Base-by-base conservation (phyloP, 2,329 filamentous ascomycete genomes). In the Ascochyta lentis region DNA sequence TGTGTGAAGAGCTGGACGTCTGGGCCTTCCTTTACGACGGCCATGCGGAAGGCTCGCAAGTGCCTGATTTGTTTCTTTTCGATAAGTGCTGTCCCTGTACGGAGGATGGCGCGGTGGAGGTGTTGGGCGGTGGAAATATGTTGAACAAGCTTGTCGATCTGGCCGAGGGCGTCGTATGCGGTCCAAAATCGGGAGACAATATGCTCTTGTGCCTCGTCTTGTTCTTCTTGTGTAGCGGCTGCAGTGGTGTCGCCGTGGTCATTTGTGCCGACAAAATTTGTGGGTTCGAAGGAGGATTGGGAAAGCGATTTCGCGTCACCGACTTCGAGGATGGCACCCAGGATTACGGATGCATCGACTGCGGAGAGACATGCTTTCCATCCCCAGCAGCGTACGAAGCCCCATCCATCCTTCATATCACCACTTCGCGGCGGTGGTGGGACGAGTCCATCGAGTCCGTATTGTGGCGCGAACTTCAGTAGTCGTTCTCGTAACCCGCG, bases 371-470 rank as follows among this genome's bases (percentile, higher is more conserved):
- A 97, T 0, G 93, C 94, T 72, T 93, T 90, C 93, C 93, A 99
- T 10, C 95, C 95, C 95, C 95, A 99, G 72, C 92, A 96, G 55
- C 93, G 86, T 16, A 98, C 94, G 71, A 98, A 99, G 0, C 95
- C 94, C 94, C 94, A 98, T 10, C 92, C 93, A 73, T 96, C 92
- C 70, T 94, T 94, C 42, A 87, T 86, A 22, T 89, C 87, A 16
- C 83, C 88, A 48, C 86, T 85, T 61, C 86, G 87, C 40, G 71
- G 69, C 27, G 67, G 67, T 4, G 89, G 86, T 1, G 94, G 94
- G 0, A 99, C 92, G 69, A 99, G 87, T 47, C 94, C 95, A 62
- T 98, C 93, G 1, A 99, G 84, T 26, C 96, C 95, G 75, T 98
- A 99, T 58, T 96, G 83, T 1, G 92, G 92, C 0, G 93, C 93